A percentile compares a stretch with the other conserved stretches of the same genome.
Evolutionary conservation across 164 flowering plant genomes (phyloP).

Genomic region (Nymphaea thermarum): DNA sequence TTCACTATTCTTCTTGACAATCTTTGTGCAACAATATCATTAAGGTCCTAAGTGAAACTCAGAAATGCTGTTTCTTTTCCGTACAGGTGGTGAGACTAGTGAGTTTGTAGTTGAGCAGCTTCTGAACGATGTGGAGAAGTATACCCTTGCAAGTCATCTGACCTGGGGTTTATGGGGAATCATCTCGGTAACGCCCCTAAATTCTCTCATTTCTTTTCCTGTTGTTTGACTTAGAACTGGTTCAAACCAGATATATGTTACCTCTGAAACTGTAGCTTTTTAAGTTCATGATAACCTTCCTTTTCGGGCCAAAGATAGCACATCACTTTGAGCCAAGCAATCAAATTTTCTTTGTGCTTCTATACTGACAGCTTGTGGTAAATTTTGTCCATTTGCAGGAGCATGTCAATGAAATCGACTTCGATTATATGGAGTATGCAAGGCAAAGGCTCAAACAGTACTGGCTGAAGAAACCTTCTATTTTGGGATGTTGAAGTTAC

Average conservation of each 20-base stretch:
- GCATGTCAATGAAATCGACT: slow-evolving; percentile 64
- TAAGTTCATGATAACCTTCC: no score
- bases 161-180: slow-evolving; percentile 86
- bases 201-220: background rate
- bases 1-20: no score
- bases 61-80: background rate
- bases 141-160: slow-evolving; percentile 68
- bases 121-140: slow-evolving; percentile 40
- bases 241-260: no score
- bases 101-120: slow-evolving; percentile 39
- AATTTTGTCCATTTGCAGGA: slow-evolving; percentile 21
- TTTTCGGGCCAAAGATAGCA: no score
- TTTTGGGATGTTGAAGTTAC: slow-evolving; percentile 13
- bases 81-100: slow-evolving; percentile 26
- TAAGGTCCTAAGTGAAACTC: no score
- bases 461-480: slow-evolving; percentile 40
- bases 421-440: slow-evolving; percentile 77
- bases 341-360: background rate
- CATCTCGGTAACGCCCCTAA: slow-evolving; percentile 45
- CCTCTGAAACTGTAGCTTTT: background rate
- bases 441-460: slow-evolving; percentile 79
- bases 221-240: background rate
- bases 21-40: background rate
- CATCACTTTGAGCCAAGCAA: no score
- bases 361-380: background rate